phyloP scores from a whole-genome alignment of 495 filamentous ascomycete species.

The Annulohypoxylon bovei region DNA sequence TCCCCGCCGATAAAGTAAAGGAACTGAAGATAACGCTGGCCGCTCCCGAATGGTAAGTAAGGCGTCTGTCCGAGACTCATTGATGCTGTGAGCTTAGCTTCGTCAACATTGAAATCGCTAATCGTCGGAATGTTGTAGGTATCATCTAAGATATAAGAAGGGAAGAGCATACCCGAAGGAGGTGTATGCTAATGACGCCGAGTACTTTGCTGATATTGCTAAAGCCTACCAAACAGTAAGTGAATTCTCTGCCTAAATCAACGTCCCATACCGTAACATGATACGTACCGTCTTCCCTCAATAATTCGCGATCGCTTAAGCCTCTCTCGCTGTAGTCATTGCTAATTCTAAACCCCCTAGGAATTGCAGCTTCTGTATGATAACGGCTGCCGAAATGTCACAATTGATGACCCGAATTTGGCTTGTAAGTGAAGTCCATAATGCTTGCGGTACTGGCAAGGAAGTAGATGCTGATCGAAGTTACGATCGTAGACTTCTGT shows the following conservation, averaged over 20 bases:
- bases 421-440: constrained; percentile 62
- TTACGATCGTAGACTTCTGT: constrained; percentile 66
- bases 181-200: constrained; percentile 67
- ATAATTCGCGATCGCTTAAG: background rate
- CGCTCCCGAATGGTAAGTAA: constrained; percentile 66
- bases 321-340: background rate
- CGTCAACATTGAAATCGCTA: constrained; percentile 48
- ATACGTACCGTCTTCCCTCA: background rate
- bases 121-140: constrained; percentile 39
- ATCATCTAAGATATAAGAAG: constrained; percentile 70
- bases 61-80: background rate
- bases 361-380: constrained; percentile 72
- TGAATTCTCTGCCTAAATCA: background rate
- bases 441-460: background rate
- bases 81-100: background rate
- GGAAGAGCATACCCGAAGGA: constrained; percentile 69
- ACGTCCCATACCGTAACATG: background rate
- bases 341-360: constrained; percentile 30
- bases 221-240: constrained; percentile 63
- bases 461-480: background rate
- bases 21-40: constrained; percentile 72
- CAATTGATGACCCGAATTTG: constrained; percentile 73
- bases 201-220: constrained; percentile 74
- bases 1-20: constrained; percentile 63
- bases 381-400: constrained; percentile 71